Evolutionary conservation across 495 filamentous ascomycete genomes (phyloP).

Genomic region (Tuber calosporum): DNA sequence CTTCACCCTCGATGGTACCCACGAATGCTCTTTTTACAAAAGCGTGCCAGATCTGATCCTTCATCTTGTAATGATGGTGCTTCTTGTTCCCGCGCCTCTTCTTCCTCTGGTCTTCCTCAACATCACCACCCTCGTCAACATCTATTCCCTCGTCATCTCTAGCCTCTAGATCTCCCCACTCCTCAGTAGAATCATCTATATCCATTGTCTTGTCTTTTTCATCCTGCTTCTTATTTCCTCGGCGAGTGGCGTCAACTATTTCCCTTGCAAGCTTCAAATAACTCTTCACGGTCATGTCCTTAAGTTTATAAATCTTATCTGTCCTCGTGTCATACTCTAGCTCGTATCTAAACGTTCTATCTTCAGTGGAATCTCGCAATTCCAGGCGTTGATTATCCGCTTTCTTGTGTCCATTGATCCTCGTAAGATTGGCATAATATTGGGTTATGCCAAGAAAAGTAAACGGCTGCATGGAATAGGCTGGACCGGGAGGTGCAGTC

Average conservation of each 20-base stretch:
- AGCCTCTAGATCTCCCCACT: conserved; percentile 25
- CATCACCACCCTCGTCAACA: conserved; percentile 31
- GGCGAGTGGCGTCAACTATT: conserved; percentile 50
- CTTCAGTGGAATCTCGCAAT: conserved; percentile 49
- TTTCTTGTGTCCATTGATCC: conserved; percentile 61
- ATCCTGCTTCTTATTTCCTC: conserved; percentile 46
- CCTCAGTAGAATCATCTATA: conserved; percentile 20
- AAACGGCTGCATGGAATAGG: conserved; percentile 79
- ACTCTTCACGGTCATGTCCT: conserved; percentile 78
- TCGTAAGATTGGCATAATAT: conserved; percentile 86
- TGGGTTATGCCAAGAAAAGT: conserved; percentile 73
- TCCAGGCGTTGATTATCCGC: conserved; percentile 44
- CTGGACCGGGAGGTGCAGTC: conserved; percentile 72
- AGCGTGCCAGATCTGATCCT: conserved; percentile 60
- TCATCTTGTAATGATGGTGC: conserved; percentile 48
- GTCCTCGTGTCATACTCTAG: conserved; percentile 77
- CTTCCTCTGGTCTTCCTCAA: conserved; percentile 45
- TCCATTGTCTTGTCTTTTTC: conserved; percentile 28
- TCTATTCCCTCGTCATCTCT: conserved; percentile 30
- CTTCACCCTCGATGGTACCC: conserved; percentile 56
- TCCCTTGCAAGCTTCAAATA: conserved; percentile 68
- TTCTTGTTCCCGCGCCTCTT: conserved; percentile 47
- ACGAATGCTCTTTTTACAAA: conserved; percentile 78
- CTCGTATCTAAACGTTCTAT: conserved; percentile 58
- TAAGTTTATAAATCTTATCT: conserved; percentile 66